These are phyloP conservation scores for Sporobolomyces pararoseus DNA, from an alignment of 768 basidiomycete species.

Conservation along the genomic window DNA sequence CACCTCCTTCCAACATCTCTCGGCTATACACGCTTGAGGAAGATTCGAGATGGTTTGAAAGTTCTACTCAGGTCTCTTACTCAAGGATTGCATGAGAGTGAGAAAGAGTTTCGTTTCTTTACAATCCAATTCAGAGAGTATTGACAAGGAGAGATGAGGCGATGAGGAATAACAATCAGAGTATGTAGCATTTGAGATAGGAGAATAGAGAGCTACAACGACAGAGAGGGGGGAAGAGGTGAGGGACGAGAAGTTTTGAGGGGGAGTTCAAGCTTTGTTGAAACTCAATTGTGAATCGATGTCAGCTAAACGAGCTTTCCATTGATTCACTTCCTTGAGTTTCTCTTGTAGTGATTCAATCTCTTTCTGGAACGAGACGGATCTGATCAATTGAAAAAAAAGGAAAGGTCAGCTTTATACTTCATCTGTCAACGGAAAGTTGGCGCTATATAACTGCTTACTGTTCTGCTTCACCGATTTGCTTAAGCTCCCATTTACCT, in stretches of 20 bases:
- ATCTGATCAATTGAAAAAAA: constrained; percentile 26
- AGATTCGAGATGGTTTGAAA: too few species aligned
- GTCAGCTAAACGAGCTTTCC: constrained; percentile 59
- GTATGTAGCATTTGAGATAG: too few species aligned
- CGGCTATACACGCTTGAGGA: too few species aligned
- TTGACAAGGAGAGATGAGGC: too few species aligned
- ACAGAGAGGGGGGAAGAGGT: background rate
- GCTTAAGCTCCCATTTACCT: constrained; percentile 66
- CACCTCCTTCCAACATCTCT: too few species aligned
- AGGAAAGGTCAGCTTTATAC: background rate
- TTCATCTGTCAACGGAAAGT: background rate
- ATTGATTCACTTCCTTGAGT: constrained; percentile 65
- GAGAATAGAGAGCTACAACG: too few species aligned
- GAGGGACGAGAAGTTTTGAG: background rate
- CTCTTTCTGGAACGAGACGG: constrained; percentile 69
- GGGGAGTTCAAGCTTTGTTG: constrained; percentile 4
- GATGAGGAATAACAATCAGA: too few species aligned
- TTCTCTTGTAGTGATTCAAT: constrained; percentile 64
- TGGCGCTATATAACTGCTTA: constrained; percentile 43
- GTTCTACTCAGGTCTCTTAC: too few species aligned
- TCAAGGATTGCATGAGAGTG: too few species aligned
- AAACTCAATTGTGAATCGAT: constrained; percentile 42
- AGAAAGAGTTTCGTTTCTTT: background rate
- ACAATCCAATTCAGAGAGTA: background rate
- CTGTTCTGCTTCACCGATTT: constrained; percentile 70